A percentile compares a stretch with the other conserved stretches of the same genome.
phyloP scores from a whole-genome alignment of 257 asterid genomes.

The Salvia splendens region DNA sequence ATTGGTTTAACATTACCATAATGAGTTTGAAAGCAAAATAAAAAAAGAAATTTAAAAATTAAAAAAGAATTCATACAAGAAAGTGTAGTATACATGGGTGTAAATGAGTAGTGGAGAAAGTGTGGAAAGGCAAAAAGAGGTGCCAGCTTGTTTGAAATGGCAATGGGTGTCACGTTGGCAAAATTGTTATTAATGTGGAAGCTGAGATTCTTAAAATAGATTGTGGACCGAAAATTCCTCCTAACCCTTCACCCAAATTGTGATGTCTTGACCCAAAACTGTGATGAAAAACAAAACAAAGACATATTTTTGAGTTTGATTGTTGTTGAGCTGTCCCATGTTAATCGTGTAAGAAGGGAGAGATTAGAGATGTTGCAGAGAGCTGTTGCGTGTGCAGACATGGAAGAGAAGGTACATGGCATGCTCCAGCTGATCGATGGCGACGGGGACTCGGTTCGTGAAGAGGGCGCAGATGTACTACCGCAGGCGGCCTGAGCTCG shows the following conservation, averaged over 20 bases:
- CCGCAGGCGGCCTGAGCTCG: constrained; percentile 83
- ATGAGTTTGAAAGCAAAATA: too few species aligned
- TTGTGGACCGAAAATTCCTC: constrained; percentile 59
- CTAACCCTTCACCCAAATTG: constrained; percentile 26
- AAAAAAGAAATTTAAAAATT: too few species aligned
- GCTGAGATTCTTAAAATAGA: constrained; percentile 35
- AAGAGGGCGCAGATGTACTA: constrained; percentile 96
- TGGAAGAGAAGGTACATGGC: constrained; percentile 75
- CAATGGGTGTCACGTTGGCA: constrained; percentile 38
- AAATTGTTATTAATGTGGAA: not conserved
- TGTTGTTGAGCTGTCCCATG: too few species aligned
- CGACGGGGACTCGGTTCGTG: constrained; percentile 87
- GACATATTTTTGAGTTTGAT: too few species aligned
- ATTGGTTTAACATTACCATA: too few species aligned
- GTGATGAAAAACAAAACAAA: not conserved
- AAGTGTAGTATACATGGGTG: too few species aligned
- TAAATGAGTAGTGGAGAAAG: not conserved
- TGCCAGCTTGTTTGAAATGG: constrained; percentile 25
- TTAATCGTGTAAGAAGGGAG: not conserved
- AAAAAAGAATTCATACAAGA: too few species aligned
- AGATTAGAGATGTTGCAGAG: constrained; percentile 57
- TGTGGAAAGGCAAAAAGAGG: not conserved
- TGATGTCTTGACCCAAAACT: too few species aligned
- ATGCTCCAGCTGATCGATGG: constrained; percentile 73
- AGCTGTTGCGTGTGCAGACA: constrained; percentile 50